Percentiles rank a stretch among this genome's conserved stretches.
Conservation (phyloP, 495 filamentous ascomycete genomes). For the Haplographium delicatum region DNA sequence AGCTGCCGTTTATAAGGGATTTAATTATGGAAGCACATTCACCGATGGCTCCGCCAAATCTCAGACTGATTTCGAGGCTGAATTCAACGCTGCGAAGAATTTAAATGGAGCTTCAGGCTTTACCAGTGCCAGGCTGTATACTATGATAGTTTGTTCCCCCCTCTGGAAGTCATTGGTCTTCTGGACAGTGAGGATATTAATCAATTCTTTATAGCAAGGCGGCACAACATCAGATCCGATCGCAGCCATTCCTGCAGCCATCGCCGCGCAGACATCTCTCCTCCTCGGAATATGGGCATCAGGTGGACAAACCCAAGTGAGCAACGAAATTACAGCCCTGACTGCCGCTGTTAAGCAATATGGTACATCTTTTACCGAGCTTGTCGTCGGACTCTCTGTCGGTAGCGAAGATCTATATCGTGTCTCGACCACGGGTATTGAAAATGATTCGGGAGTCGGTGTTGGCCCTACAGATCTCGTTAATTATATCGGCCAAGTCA, state of each 20-base stretch:
- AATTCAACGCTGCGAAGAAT: conserved; percentile 66
- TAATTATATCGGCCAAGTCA: conserved; percentile 60
- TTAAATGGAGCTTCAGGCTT: conserved; percentile 66
- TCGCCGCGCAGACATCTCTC: conserved; percentile 62
- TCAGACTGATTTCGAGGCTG: conserved; percentile 60
- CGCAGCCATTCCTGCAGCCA: conserved; percentile 70
- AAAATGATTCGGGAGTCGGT: conserved; percentile 45
- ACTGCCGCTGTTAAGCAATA: conserved; percentile 56
- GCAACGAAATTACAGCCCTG: conserved; percentile 65
- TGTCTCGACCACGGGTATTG: conserved; percentile 49
- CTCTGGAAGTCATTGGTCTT: not conserved
- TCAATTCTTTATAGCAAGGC: conserved; percentile 33
- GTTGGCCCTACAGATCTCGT: conserved; percentile 51
- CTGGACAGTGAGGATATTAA: not conserved
- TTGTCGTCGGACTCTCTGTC: conserved; percentile 79
- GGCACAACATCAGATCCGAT: conserved; percentile 52
- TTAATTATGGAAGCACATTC: conserved; percentile 70
- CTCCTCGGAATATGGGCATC: conserved; percentile 76
- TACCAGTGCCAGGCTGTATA: conserved; percentile 57
- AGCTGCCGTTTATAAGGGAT: conserved; percentile 57
- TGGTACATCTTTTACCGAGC: conserved; percentile 51
- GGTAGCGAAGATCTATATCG: conserved; percentile 89
- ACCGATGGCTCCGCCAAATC: conserved; percentile 52
- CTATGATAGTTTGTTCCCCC: conserved; percentile 32
- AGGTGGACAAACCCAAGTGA: conserved; percentile 53